Base-by-base conservation (phyloP, 2,329 filamentous ascomycete species). In the Aspergillus sp. region DNA sequence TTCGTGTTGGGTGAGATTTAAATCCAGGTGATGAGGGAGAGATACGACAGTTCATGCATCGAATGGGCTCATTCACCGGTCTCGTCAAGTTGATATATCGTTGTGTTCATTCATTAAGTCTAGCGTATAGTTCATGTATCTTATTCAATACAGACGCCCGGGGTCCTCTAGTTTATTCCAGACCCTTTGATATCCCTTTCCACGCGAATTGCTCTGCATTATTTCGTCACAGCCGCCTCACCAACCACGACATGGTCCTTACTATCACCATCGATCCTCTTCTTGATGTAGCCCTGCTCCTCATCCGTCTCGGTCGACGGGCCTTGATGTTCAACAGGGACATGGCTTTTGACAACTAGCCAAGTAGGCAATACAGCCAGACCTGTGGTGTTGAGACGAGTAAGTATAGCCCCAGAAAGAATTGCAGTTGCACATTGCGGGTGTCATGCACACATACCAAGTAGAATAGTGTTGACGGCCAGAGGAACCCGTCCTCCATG, bases 401-500 rank as follows among this genome's bases (percentile, higher is more conserved):
- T 38, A n/a, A 38, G 34, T 38, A 2, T 10, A 6, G 34, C n/a
- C 34, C 14, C 16, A 13, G 14, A 38, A 17, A 38, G 14, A 6
- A 4, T 1, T n/a, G 11, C 3, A 10, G 13, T 17, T 5, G 14
- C 34, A 38, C 34, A 38, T 1, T 16, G 40, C 14, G 7, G 25
- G 13, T 6, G n/a, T 31, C 29, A 42, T 9, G 20, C 5, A 23
- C 4, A 60, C 58, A 43, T 49, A 69, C 67, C 64, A n/a, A 69
- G 51, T 10, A 70, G 44, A 21, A 69, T 68, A 0, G 66, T 68
- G 43, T 75, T 78, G 0, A 78, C 72, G 0, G 64, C 69, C 47
- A 78, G 60, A 13, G 75, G 76, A 10, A 77, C 49, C 46, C 65
- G 44, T 14, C 75, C 75, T 4, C 74, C 72, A 45, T 70, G 69